Base-by-base conservation (phyloP, 2,329 filamentous ascomycete genomes). In the Alternaria gaisen region DNA sequence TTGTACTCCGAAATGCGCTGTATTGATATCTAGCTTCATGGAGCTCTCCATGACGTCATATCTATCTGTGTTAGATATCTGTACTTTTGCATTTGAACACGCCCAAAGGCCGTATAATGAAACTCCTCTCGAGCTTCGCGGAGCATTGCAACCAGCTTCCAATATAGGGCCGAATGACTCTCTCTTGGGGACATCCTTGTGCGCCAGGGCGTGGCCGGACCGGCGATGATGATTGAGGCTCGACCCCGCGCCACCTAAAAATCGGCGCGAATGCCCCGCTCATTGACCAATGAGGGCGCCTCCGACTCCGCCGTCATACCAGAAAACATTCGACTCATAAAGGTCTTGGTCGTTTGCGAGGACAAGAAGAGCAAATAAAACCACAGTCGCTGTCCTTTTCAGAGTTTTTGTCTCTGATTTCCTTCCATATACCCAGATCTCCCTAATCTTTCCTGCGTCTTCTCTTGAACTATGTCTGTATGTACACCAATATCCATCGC, bases 251-350 rank as follows among this genome's bases (percentile, higher is more conserved):
- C 53, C 51, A 56, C 18, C 26, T 60, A 22, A 64, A 57, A 66
- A 67, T 48, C 48, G 40, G 58, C 54, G 28, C 18, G 28, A 51
- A 30, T 36, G 47, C 65, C 47, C 66, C 60, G 57, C 48, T 28
- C 41, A 40, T 16, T 51, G 54, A 34, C 73, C 71, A 75, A 76
- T 76, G 61, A 72, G 47, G 58, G 50, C 44, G 48, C 44, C 55
- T 58, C 70, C 71, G 72, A 69, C 55, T 71, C 61, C 65, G 69
- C 61, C 60, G 56, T 63, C 59, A 65, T 57, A 53, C 54, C 56
- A 61, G 36, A 52, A 44, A 59, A 61, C 65, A 58, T 60, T 63
- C 69, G 72, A 76, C 72, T 75, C 73, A 73, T 74, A 68, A 64
- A 50, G 53, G 56, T 51, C 67, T 47, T 52, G 58, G 60, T 53